Percentiles rank a stretch among this genome's conserved stretches.
Conservation (phyloP, 352 stramenopile species). For the Phytophthora tentaculata region DNA sequence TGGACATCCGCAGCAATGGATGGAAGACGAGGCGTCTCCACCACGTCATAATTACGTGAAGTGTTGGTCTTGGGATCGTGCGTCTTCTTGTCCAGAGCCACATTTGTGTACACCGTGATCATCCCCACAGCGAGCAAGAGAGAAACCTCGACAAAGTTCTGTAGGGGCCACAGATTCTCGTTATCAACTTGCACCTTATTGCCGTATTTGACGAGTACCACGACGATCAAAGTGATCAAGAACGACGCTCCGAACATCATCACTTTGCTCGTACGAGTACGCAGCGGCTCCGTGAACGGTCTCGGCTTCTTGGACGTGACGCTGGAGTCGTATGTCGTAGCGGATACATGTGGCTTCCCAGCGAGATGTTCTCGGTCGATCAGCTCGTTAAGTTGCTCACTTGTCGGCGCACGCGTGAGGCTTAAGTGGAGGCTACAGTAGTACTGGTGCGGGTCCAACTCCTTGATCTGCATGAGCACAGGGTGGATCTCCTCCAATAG, state of each 20-base stretch:
- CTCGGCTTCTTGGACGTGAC: conserved; percentile 11
- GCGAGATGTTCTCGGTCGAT: conserved; percentile 36
- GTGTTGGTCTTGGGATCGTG: too few relatives aligned
- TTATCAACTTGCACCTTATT: conserved; percentile 34
- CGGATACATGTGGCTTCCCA: conserved; percentile 12
- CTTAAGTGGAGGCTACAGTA: conserved; percentile 40
- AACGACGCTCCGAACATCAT: conserved; percentile 31
- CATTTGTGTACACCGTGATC: too few relatives aligned
- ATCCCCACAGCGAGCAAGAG: conserved; percentile 18
- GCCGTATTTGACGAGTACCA: conserved; percentile 35
- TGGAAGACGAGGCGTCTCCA: too few relatives aligned
- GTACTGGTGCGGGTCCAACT: conserved; percentile 34
- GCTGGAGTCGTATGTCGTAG: conserved; percentile 9
- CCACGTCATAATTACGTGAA: too few relatives aligned
- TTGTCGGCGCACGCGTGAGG: conserved; percentile 36
- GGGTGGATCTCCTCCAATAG: conserved; percentile 53
- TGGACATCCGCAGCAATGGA: conserved; percentile 23
- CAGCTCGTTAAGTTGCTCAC: conserved; percentile 15
- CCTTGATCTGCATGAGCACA: conserved; percentile 35
- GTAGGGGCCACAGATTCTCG: conserved; percentile 48
- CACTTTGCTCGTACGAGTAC: conserved; percentile 23
- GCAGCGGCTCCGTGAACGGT: conserved; percentile 44
- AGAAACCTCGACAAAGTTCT: conserved; percentile 49
- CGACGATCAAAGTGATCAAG: conserved; percentile 32
- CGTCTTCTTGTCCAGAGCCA: conserved; percentile 20